Evolutionary conservation across 2,329 filamentous ascomycete genomes (phyloP), one percentile per base, ranked within the genome.

Genomic region (Paecilomyces variotii): DNA sequence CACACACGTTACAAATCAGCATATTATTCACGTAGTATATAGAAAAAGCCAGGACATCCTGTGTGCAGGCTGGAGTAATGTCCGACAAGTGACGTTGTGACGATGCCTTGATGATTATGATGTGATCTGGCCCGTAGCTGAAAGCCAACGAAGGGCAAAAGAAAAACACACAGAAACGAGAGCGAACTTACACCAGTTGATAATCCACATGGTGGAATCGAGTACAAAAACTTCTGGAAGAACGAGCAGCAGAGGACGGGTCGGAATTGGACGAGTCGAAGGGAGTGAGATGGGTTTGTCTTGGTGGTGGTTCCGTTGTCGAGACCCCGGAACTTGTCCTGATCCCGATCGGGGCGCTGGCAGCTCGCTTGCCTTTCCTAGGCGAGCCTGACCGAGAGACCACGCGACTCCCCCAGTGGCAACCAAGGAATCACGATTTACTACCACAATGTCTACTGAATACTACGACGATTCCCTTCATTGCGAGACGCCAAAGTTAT

Each of bases 151-250:
- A 24, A 61, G 60, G n/a, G n/a, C 11, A 32, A 59, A 55, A 27
- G 62, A 56, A 60, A 56, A 56, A 19, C 19, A 19, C 19, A 19
- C 19, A 19, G 19, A 19, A 60, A 58, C 53, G 51, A 57, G 51
- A 35, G 45, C 58, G 53, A 55, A 78, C 80, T 67, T 91, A 95
- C 90, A 95, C 91, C 91, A 96, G 84, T 93, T 91, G 74, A 96
- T 79, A 76, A 96, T 89, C 90, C 90, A 96, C 91, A 96, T 96
- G 64, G 72, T 82, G 78, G 66, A 64, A 60, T 61, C 34, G 53
- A 19, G 24, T 9, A 54, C 14, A 28, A 32, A 9, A n/a, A 54
- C 2, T 7, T 28, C 14, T n/a, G 25, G 28, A 3, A 25, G 12
- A 51, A 50, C 3, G 10, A 26, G n/a, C n/a, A 11, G 32, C 45